Base-by-base conservation (phyloP, 1,284 basidiomycete genomes). In the Heterobasidion parviporum region DNA sequence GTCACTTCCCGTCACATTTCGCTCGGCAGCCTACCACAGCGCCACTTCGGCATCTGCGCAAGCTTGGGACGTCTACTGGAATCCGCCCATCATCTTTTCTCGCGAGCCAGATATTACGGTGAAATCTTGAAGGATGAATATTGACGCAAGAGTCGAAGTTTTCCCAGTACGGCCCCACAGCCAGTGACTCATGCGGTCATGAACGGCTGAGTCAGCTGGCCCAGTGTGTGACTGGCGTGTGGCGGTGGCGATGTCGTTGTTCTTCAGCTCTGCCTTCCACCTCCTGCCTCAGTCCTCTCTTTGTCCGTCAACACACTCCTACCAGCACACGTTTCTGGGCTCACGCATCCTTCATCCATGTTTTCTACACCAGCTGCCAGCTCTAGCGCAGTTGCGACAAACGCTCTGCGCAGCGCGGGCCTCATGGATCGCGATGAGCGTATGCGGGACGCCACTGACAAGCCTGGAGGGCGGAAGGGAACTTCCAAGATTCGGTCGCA, bases 361-460 rank as follows among this genome's bases (percentile, higher is more conserved):
- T 80, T 80, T 67, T 82, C 82, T 50, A 79, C 74, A 58, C 71
- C 80, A 34, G 63, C 66, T 6, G 62, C 72, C 20, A 79, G 82
- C 60, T 72, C 78, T 55, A 78, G 83, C 61, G 67, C 75, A 38
- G 70, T 89, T 33, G 84, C 81, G 33, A 63, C 75, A 55, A 82
- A 69, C 56, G 81, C 85, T 32, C 72, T 89, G 32, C 82, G 83
- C 58, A 79, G 71, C 52, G 86, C 84, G 2, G 87, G 87, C 47
- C 81, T 89, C 63, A 82, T 85, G 59, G 87, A 89, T 73, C 74
- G 79, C 56, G 87, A 89, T 66, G 74, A 81, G 55, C 78, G 73
- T 62, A 89, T 89, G 87, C 79, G 79, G 57, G 87, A 89, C 63
- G 71, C 73, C 38, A 74, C 76, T 14, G 83, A 86, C 70, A 83